Evolutionary conservation across 2,329 filamentous ascomycete species (phyloP).

Genomic region (Xylariaceae sp.): DNA sequence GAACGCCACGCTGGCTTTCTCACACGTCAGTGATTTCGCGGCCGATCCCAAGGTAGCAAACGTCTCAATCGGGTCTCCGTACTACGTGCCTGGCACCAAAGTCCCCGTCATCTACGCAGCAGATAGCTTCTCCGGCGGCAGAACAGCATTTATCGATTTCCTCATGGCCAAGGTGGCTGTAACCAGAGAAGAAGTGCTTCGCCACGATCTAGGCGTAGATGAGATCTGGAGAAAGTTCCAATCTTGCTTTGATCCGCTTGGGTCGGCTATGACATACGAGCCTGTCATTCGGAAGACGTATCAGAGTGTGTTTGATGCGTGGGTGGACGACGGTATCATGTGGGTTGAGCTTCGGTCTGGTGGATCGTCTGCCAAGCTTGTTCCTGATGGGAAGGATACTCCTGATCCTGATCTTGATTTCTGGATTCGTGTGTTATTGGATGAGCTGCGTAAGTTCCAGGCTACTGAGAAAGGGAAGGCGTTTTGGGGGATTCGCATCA

Average conservation of each 20-base stretch:
- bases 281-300: conserved; percentile 16
- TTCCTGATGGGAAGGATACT: conserved; percentile 14
- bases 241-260: conserved; percentile 13
- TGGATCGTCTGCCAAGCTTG: conserved; percentile 12
- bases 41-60: conserved; percentile 5
- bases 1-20: conserved; percentile 11
- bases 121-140: conserved; percentile 11
- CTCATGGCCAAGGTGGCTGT: conserved; percentile 12
- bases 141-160: conserved; percentile 12
- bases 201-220: conserved; percentile 15
- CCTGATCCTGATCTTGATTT: conserved; percentile 12
- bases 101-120: conserved; percentile 12
- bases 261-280: conserved; percentile 13
- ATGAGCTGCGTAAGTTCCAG: conserved; percentile 16
- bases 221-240: conserved; percentile 18
- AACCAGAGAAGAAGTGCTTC: conserved; percentile 9
- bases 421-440: conserved; percentile 11
- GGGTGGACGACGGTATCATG: conserved; percentile 15
- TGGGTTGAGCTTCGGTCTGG: conserved; percentile 16
- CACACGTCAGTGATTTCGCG: conserved; percentile 10
- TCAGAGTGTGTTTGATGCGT: conserved; percentile 12
- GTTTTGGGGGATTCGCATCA: conserved; percentile 15
- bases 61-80: conserved; percentile 9
- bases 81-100: conserved; percentile 12
- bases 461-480: conserved; percentile 12